Base-by-base conservation (phyloP, 371 early-diverging fungal genomes). In the Cokeromyces recurvatus region DNA sequence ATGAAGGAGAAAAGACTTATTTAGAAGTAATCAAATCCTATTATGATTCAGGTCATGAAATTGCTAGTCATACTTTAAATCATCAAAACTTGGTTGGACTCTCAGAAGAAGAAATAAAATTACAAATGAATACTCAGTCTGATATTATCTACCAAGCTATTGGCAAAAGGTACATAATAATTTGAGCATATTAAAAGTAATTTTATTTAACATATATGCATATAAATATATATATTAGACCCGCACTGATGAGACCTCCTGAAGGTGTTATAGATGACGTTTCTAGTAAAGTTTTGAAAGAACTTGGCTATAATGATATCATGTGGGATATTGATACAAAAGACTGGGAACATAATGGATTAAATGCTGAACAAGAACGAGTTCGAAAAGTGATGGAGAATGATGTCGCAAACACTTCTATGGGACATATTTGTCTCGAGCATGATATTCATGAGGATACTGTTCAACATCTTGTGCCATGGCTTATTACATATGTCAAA, bases 241-340 rank as follows among this genome's bases (percentile, higher is more conserved):
- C 54, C 17, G 39, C 51, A 4, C 17, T 54, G 38, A 63, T 73
- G 61, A 62, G 74, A 51, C 77, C 82, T 45, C 82, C 82, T 35
- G 60, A 64, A 44, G 82, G 82, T 48, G 62, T 51, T 23, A 67
- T 64, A 15, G 59, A 59, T 16, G 57, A 35, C 0, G 37, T 50
- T 10, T 57, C 68, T 43, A 48, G 64, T 25, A 53, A 59, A 34
- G 56, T 66, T 20, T 59, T 81, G 47, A 66, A 48, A 27, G 53
- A 66, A 2, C 42, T 77, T 36, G 77, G 77, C 20, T 73, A 74
- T 48, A 55, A 62, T 17, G 60, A 75, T 34, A 55, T 78, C 32
- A 57, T 66, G 46, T 81, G 82, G 82, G 75, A 77, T 48, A 64
- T 78, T 37, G 79, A 81, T 53, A 67, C 71, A 23, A 59, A 68